Evolutionary conservation across 192 early-diverging fungal species (phyloP), one percentile per base, ranked within the genome.

Genomic region (Entomortierella beljakovae): DNA sequence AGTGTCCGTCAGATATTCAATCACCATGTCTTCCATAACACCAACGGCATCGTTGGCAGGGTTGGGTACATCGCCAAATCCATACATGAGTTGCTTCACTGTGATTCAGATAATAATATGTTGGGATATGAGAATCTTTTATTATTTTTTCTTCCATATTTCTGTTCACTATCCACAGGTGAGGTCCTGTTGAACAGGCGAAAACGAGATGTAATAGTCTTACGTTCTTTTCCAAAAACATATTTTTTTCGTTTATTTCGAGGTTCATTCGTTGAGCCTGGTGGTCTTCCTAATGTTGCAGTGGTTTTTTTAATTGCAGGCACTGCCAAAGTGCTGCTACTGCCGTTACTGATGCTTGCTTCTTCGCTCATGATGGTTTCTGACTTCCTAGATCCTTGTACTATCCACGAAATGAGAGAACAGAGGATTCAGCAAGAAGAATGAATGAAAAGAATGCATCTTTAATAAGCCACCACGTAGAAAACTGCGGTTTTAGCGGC

Each of bases 51-150:
- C 95, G 22, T 86, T 81, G 0, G 89, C 81, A 23, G 95, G 93
- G 51, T 94, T 86, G 25, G 80, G 80, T 16, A 91, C 92, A 80
- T 96, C 95, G 16, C 95, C 95, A 81, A 93, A 94, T 33, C 95
- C 95, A 79, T 92, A 95, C 91, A 96, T 95, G 71, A 96, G 81
- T 25, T 87, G 69, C 52, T 88, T 90, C 31, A 92, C 90, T 91
- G 43, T 46, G 15, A 20, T 46, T 15, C 6, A 46, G 13, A 9
- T 46, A 20, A 20, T 11, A 16, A 46, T 16, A 46, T 11, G n/a
- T n/a, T n/a, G n/a, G n/a, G n/a, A n/a, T n/a, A n/a, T n/a, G n/a
- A n/a, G n/a, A n/a, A n/a, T n/a, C n/a, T n/a, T n/a, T n/a, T n/a
- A n/a, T n/a, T n/a, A n/a, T n/a, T n/a, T n/a, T n/a, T n/a, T n/a